Conservation (phyloP, 2,329 filamentous ascomycete species). For the Colletotrichum costaricense region DNA sequence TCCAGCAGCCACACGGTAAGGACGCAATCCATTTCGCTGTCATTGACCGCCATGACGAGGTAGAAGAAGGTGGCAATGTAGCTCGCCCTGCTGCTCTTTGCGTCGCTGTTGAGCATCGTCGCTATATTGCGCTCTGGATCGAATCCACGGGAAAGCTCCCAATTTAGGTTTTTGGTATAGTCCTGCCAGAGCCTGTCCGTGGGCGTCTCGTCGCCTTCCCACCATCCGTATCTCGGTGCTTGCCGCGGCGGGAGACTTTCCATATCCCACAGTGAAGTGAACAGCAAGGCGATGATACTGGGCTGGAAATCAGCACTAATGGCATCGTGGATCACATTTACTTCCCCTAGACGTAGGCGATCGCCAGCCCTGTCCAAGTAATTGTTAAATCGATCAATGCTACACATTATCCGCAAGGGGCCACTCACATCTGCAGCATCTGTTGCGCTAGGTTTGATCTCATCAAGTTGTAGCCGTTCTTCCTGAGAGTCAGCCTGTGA, state of each 20-base stretch:
- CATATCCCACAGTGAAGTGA: conserved; percentile 56
- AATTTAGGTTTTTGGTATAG: conserved; percentile 50
- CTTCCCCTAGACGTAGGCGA: conserved; percentile 52
- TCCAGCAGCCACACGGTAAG: conserved; percentile 58
- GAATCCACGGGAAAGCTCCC: conserved; percentile 49
- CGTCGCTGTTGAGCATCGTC: conserved; percentile 48
- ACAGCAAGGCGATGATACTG: conserved; percentile 56
- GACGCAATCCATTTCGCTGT: conserved; percentile 54
- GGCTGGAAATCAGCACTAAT: conserved; percentile 53
- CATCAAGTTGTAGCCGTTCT: conserved; percentile 41
- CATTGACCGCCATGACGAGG: conserved; percentile 56
- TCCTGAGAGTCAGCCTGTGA: conserved; percentile 42
- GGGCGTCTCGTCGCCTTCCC: conserved; percentile 48
- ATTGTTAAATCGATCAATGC: conserved; percentile 17
- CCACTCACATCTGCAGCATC: conserved; percentile 54
- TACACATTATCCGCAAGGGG: conserved; percentile 8
- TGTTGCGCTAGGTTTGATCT: conserved; percentile 52
- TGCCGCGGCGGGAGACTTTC: conserved; percentile 47
- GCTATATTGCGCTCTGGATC: conserved; percentile 46
- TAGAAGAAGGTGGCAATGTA: conserved; percentile 61
- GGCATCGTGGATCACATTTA: conserved; percentile 45
- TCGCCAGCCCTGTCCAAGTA: conserved; percentile 49
- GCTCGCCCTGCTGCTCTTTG: conserved; percentile 54
- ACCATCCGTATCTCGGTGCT: conserved; percentile 50
- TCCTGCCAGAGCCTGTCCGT: conserved; percentile 51